phyloP scores from a whole-genome alignment of 106 monocot genomes.

The Chionographis japonica region DNA sequence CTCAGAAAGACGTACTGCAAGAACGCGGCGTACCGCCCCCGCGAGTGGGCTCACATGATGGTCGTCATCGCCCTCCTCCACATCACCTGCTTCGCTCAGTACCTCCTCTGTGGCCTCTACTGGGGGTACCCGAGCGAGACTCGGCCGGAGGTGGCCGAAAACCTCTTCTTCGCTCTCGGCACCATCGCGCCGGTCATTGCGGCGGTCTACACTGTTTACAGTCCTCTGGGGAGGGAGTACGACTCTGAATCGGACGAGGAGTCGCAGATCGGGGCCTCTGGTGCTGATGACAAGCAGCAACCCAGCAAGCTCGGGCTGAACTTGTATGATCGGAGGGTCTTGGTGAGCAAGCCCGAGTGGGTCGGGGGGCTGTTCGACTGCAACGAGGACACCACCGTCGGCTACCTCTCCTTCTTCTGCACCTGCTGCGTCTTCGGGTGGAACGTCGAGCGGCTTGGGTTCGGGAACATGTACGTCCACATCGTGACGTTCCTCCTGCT shows the following conservation, averaged over 20 bases:
- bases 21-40: conserved; percentile 19
- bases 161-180: conserved; percentile 22
- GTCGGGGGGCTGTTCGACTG: conserved; percentile 31
- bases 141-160: conserved; percentile 25
- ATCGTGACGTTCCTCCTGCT: conserved; percentile 30
- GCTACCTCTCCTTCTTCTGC: conserved; percentile 33
- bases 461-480: conserved; percentile 52
- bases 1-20: conserved; percentile 45
- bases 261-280: background rate
- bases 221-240: conserved; percentile 44
- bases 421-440: conserved; percentile 47
- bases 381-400: conserved; percentile 15
- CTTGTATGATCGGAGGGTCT: background rate
- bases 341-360: conserved; percentile 29
- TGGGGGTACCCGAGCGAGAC: conserved; percentile 21
- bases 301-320: background rate
- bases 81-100: conserved; percentile 40
- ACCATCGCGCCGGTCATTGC: conserved; percentile 29
- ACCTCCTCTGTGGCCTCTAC: conserved; percentile 26
- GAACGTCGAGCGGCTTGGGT: conserved; percentile 48
- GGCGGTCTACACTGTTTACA: conserved; percentile 28
- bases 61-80: conserved; percentile 41
- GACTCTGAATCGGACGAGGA: conserved; percentile 24
- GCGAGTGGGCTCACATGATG: conserved; percentile 38
- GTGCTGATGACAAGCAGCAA: background rate